Evolutionary conservation across 2,329 filamentous ascomycete species (phyloP).

Genomic region (Metarhizium rileyi): DNA sequence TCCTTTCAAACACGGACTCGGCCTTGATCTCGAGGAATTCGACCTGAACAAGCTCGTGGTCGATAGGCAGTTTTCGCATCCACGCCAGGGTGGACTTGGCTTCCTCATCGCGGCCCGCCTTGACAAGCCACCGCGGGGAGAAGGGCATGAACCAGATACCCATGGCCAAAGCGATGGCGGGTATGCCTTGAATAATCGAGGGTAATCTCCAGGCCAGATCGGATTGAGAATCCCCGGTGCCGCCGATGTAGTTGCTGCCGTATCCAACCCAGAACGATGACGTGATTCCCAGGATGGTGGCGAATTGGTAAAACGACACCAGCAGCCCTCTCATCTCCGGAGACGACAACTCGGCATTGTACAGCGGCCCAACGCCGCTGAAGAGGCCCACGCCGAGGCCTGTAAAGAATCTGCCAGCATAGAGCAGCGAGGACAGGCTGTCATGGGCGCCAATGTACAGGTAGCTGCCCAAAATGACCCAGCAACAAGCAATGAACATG

Average conservation of each 20-base stretch:
- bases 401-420: slow-evolving; percentile 39
- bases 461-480: slow-evolving; percentile 34
- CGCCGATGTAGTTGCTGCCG: slow-evolving; percentile 37
- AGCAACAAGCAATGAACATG: slow-evolving; percentile 4
- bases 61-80: slow-evolving; percentile 50
- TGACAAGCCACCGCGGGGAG: slow-evolving; percentile 66
- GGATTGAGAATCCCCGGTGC: slow-evolving; percentile 31
- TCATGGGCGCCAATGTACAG: slow-evolving; percentile 32
- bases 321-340: slow-evolving; percentile 59
- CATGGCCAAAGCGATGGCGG: slow-evolving; percentile 45
- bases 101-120: slow-evolving; percentile 61
- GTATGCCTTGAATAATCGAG: slow-evolving; percentile 33
- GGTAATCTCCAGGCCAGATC: slow-evolving; percentile 35
- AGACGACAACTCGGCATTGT: slow-evolving; percentile 44
- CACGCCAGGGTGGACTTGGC: slow-evolving; percentile 45
- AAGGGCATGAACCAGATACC: slow-evolving; percentile 70
- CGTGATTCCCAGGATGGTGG: slow-evolving; percentile 48
- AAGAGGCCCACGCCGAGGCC: slow-evolving; percentile 37
- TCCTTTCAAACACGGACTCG: slow-evolving; percentile 67
- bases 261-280: slow-evolving; percentile 39
- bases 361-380: slow-evolving; percentile 34
- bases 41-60: slow-evolving; percentile 59
- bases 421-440: slow-evolving; percentile 30
- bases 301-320: slow-evolving; percentile 51
- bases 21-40: slow-evolving; percentile 81